Evolutionary conservation across 148 eudicot species (phyloP).

Genomic region (Silene conica): DNA sequence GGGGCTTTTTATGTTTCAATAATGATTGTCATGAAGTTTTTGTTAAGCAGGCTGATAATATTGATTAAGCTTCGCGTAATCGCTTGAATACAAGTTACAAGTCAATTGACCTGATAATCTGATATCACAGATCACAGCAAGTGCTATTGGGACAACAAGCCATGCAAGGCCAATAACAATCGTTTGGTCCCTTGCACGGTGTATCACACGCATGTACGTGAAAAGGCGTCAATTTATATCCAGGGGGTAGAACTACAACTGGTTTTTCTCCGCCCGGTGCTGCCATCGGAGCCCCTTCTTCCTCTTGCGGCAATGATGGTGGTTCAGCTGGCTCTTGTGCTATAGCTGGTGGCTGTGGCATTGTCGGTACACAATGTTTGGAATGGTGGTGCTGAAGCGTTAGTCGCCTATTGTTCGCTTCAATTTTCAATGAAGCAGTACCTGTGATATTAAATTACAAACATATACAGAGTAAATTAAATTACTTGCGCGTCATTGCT

Average conservation of each 20-base stretch:
- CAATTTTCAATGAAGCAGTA: constrained; percentile 3
- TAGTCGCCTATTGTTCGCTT: constrained; percentile 8
- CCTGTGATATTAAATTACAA: background rate
- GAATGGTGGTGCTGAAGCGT: background rate
- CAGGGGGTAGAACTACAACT: background rate
- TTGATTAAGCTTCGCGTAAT: background rate
- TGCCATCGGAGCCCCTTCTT: background rate
- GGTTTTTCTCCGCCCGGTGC: background rate
- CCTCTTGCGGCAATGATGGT: background rate
- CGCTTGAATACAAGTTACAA: background rate
- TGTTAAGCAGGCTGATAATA: background rate
- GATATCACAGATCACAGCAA: constrained; percentile 11
- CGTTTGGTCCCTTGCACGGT: constrained; percentile 11
- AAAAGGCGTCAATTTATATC: constrained; percentile 14
- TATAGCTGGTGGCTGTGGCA: background rate
- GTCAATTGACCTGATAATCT: background rate
- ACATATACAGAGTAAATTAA: background rate
- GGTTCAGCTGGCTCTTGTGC: background rate
- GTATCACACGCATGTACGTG: constrained; percentile 14
- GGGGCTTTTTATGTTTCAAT: too few species aligned
- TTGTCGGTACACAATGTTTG: background rate
- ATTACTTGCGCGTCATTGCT: background rate
- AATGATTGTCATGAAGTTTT: background rate
- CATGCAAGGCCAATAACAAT: constrained; percentile 26
- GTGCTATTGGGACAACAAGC: constrained; percentile 19